Percentiles rank a stretch among this genome's conserved stretches.
These are phyloP conservation scores for Sutorius eximius DNA, from an alignment of 1,284 basidiomycete genomes.

Conservation along the genomic window DNA sequence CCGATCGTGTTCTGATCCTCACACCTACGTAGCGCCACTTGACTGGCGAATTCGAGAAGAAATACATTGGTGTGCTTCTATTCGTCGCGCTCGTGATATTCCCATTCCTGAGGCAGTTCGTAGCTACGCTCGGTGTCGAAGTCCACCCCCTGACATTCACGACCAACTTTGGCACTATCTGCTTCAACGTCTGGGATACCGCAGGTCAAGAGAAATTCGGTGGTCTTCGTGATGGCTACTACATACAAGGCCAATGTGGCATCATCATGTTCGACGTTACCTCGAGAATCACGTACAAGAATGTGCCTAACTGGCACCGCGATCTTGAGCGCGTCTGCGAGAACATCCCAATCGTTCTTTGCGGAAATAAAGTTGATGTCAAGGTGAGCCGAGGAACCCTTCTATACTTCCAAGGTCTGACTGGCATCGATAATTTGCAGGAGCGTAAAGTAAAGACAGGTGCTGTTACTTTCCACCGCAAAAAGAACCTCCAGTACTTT, in stretches of 20 bases:
- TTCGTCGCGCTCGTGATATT: constrained; percentile 9
- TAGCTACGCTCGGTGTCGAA: constrained; percentile 99
- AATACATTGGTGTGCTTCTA: constrained; percentile 86
- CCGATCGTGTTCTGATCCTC: constrained; percentile 61
- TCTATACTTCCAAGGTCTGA: not conserved
- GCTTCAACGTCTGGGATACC: constrained; percentile 99
- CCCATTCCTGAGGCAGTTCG: constrained; percentile 14
- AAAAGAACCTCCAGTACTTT: constrained; percentile 99
- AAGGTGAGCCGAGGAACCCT: constrained; percentile 63
- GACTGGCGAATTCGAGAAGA: constrained; percentile 99
- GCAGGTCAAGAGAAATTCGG: constrained; percentile 99
- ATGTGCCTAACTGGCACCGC: constrained; percentile 99
- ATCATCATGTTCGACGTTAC: constrained; percentile 99
- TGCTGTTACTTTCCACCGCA: constrained; percentile 98
- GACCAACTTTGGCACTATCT: constrained; percentile 98
- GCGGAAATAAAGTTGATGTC: constrained; percentile 99
- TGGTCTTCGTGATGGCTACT: constrained; percentile 96
- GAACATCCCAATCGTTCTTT: constrained; percentile 98
- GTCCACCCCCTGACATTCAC: constrained; percentile 96
- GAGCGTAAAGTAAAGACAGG: constrained; percentile 99
- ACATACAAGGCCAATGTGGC: constrained; percentile 99
- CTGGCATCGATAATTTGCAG: constrained; percentile 43
- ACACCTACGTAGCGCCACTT: constrained; percentile 78
- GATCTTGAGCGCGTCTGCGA: constrained; percentile 99
- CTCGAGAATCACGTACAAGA: constrained; percentile 99